phyloP scores from a whole-genome alignment of 2,329 filamentous ascomycete genomes.

The Penicillium sp. region DNA sequence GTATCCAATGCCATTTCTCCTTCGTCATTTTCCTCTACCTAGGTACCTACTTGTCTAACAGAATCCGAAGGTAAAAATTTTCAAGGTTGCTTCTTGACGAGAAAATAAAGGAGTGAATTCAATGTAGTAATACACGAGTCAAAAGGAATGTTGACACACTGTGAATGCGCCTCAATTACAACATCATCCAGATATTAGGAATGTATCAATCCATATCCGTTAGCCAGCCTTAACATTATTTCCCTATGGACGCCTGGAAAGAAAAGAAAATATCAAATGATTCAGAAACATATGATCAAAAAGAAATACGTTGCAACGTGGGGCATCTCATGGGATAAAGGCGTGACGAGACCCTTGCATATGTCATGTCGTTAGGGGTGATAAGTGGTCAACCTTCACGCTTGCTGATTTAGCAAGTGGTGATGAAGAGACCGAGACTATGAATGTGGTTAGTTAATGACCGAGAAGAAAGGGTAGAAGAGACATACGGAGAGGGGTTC shows the following conservation, averaged over 20 bases:
- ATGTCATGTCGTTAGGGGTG: background rate
- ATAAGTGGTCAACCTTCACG: background rate
- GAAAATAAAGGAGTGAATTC: conserved; percentile 2
- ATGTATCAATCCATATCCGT: conserved; percentile 5
- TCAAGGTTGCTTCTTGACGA: background rate
- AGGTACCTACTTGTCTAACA: no score
- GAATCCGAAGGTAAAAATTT: no score
- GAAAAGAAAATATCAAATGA: background rate
- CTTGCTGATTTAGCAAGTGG: conserved; percentile 36
- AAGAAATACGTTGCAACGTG: conserved; percentile 2
- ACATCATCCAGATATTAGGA: conserved; percentile 4
- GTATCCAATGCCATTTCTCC: no score
- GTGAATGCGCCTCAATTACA: conserved; percentile 1
- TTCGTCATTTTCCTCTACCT: no score
- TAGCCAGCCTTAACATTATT: conserved; percentile 7
- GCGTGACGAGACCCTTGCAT: background rate
- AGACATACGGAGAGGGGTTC: conserved; percentile 52
- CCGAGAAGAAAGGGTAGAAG: background rate
- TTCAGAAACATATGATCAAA: background rate
- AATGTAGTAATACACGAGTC: conserved; percentile 3
- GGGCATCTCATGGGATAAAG: background rate
- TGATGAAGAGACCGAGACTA: conserved; percentile 46
- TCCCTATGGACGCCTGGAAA: background rate
- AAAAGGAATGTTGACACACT: conserved; percentile 4
- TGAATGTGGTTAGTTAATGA: conserved; percentile 14